Conservation (phyloP, 2,329 filamentous ascomycete genomes). For the Fusarium denticulatum region DNA sequence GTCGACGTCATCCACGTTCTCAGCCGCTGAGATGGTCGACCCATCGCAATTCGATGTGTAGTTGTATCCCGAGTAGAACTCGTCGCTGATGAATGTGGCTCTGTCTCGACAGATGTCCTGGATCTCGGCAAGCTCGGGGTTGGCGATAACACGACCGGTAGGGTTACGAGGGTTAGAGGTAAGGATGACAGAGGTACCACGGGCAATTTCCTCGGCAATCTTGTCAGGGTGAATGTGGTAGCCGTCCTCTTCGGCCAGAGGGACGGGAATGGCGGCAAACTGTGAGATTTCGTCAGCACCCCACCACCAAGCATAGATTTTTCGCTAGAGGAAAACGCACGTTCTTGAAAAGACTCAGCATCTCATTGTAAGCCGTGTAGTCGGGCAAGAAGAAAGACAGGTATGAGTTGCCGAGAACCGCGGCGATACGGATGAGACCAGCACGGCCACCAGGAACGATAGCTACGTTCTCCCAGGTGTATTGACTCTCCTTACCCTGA, state of each 20-base stretch:
- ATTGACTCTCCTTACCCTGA: slow-evolving; percentile 85
- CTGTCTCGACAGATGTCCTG: slow-evolving; percentile 92
- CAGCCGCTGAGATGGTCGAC: slow-evolving; percentile 74
- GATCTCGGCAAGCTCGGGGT: slow-evolving; percentile 87
- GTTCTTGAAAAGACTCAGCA: slow-evolving; percentile 94
- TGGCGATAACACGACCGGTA: slow-evolving; percentile 86
- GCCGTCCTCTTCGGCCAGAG: slow-evolving; percentile 83
- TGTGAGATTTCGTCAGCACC: not conserved
- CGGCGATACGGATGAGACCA: slow-evolving; percentile 92
- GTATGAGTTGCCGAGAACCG: slow-evolving; percentile 91
- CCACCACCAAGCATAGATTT: not conserved
- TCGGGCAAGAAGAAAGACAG: slow-evolving; percentile 94
- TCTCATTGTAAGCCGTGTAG: slow-evolving; percentile 98
- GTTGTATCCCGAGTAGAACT: slow-evolving; percentile 97
- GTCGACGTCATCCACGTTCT: slow-evolving; percentile 87
- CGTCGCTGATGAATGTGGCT: slow-evolving; percentile 92
- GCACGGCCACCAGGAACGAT: slow-evolving; percentile 95
- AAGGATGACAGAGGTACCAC: slow-evolving; percentile 86
- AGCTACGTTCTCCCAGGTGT: slow-evolving; percentile 97
- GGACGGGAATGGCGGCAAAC: slow-evolving; percentile 87
- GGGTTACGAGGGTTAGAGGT: slow-evolving; percentile 97
- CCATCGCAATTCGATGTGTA: slow-evolving; percentile 91
- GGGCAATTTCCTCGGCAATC: slow-evolving; percentile 89
- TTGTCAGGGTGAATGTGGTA: slow-evolving; percentile 95
- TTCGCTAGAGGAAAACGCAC: slow-evolving; percentile 37